Evolutionary conservation across 2,329 filamentous ascomycete genomes (phyloP).

Genomic region (Ophiostoma ips): DNA sequence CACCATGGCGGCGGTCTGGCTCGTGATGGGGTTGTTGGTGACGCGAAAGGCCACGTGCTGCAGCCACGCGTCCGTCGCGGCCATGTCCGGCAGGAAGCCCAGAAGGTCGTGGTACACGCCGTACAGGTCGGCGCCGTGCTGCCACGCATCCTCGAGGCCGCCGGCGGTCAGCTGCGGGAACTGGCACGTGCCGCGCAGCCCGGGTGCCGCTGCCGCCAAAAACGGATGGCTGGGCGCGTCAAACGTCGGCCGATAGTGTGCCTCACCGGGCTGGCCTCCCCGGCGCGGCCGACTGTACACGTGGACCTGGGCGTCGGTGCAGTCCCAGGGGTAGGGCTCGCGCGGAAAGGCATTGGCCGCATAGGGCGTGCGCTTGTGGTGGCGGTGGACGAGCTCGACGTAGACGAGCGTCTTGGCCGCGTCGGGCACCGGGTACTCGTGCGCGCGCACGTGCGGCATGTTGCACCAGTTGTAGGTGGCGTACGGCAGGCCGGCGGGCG

Average conservation of each 20-base stretch:
- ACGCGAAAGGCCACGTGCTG: conserved; percentile 50
- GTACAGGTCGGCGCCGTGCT: conserved; percentile 64
- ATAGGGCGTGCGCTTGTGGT: conserved; percentile 77
- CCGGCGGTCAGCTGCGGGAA: conserved; percentile 67
- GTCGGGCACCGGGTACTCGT: conserved; percentile 45
- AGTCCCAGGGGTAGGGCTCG: conserved; percentile 61
- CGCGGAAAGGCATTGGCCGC: conserved; percentile 61
- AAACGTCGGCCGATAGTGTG: conserved; percentile 50
- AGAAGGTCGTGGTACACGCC: conserved; percentile 61
- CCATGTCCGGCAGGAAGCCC: conserved; percentile 45
- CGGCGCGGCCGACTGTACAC: conserved; percentile 50
- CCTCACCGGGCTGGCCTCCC: conserved; percentile 18
- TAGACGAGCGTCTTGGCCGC: conserved; percentile 53
- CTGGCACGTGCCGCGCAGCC: conserved; percentile 61
- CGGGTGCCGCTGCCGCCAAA: conserved; percentile 38
- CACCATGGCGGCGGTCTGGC: conserved; percentile 64
- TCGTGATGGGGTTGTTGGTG: conserved; percentile 72
- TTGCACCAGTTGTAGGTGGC: conserved; percentile 71
- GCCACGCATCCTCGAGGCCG: conserved; percentile 60
- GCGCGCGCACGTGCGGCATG: conserved; percentile 65
- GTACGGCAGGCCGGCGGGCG: conserved; percentile 38
- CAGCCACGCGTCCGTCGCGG: conserved; percentile 23
- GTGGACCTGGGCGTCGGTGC: conserved; percentile 54
- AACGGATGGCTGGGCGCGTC: conserved; percentile 53
- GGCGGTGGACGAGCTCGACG: conserved; percentile 67